Evolutionary conservation across 768 basidiomycete species (phyloP).

Genomic region (Podaxis pistillaris): DNA sequence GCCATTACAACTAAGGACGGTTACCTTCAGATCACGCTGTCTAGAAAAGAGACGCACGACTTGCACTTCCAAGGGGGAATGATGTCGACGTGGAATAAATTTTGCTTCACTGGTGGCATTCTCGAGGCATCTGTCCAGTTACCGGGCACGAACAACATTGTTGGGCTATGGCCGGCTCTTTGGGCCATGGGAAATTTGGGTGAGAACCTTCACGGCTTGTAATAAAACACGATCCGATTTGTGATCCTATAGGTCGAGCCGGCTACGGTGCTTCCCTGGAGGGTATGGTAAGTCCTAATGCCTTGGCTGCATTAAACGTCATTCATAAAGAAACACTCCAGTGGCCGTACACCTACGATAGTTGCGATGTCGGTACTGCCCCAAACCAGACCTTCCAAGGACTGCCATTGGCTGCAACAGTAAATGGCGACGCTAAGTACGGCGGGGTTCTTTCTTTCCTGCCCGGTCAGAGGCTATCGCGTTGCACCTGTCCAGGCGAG

Average conservation of each 20-base stretch:
- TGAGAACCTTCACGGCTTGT: constrained; percentile 20
- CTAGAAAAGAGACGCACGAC: constrained; percentile 61
- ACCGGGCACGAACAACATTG: constrained; percentile 64
- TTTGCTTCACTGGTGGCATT: constrained; percentile 91
- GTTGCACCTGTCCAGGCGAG: constrained; percentile 86
- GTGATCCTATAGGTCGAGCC: constrained; percentile 55
- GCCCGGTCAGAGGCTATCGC: constrained; percentile 82
- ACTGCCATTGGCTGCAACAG: constrained; percentile 56
- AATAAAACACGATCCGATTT: constrained; percentile 6
- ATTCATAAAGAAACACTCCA: constrained; percentile 22
- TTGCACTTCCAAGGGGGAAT: constrained; percentile 73
- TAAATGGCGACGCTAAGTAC: constrained; percentile 55
- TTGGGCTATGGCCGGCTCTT: constrained; percentile 77
- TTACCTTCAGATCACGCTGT: constrained; percentile 72
- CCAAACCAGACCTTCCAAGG: constrained; percentile 79
- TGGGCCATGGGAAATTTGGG: constrained; percentile 84
- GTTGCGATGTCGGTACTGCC: constrained; percentile 92
- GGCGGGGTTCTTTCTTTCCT: constrained; percentile 71
- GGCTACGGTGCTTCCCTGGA: constrained; percentile 88
- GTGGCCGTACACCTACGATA: constrained; percentile 85
- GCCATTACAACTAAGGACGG: constrained; percentile 76
- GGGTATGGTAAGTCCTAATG: constrained; percentile 51
- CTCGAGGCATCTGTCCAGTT: constrained; percentile 67
- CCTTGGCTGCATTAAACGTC: background rate
- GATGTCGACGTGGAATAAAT: constrained; percentile 81